phyloP scores from a whole-genome alignment of 352 stramenopile genomes.

The Phytophthora megakarya region DNA sequence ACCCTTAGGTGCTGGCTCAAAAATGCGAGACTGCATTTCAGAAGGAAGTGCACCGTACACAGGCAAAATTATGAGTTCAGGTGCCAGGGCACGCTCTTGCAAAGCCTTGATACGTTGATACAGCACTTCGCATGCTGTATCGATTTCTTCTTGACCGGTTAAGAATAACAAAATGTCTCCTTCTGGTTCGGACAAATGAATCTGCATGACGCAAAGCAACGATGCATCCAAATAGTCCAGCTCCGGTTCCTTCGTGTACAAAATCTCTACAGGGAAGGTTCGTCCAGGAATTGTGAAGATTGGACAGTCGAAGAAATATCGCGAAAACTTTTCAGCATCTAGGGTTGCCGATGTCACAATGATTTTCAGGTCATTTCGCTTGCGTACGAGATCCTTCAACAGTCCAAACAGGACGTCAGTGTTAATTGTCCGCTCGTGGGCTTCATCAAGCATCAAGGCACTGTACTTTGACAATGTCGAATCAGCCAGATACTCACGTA shows the following conservation, averaged over 20 bases:
- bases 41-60: conserved; percentile 98
- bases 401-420: conserved; percentile 99
- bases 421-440: conserved; percentile 98
- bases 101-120: conserved; percentile 98
- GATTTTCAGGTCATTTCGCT: conserved; percentile 89
- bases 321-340: conserved; percentile 98
- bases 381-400: conserved; percentile 88
- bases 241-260: conserved; percentile 99
- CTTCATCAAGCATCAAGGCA: conserved; percentile 98
- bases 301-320: conserved; percentile 97
- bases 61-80: conserved; percentile 98
- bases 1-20: conserved; percentile 95
- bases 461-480: conserved; percentile 94
- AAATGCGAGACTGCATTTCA: conserved; percentile 99
- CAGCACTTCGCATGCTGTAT: conserved; percentile 98
- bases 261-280: conserved; percentile 97
- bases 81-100: conserved; percentile 92
- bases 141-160: conserved; percentile 99
- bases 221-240: conserved; percentile 98
- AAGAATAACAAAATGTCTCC: conserved; percentile 99
- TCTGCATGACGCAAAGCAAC: conserved; percentile 99
- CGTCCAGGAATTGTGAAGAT: conserved; percentile 99
- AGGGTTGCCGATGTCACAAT: conserved; percentile 95
- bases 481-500: conserved; percentile 99
- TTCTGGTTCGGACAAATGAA: conserved; percentile 97